These are phyloP conservation scores for Hypomyces perniciosus DNA, from an alignment of 2,329 filamentous ascomycete genomes.

Conservation along the genomic window DNA sequence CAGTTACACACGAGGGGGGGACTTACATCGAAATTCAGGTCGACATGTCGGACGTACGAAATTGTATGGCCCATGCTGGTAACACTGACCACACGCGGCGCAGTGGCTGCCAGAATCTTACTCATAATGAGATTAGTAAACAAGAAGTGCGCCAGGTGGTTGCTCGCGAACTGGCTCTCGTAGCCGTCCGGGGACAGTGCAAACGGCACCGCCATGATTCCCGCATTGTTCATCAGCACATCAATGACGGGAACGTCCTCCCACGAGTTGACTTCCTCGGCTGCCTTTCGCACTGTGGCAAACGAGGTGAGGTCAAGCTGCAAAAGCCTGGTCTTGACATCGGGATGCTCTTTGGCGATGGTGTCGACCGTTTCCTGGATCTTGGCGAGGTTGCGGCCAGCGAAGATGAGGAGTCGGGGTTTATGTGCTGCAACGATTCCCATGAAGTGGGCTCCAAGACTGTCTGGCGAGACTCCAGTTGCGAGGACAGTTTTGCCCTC, in stretches of 20 bases:
- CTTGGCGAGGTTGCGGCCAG: conserved; percentile 38
- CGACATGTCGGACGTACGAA: conserved; percentile 27
- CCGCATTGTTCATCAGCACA: conserved; percentile 41
- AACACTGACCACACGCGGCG: conserved; percentile 36
- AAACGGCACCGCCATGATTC: conserved; percentile 33
- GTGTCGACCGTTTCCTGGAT: conserved; percentile 31
- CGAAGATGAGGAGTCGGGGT: conserved; percentile 39
- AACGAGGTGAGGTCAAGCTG: conserved; percentile 34
- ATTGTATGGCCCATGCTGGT: conserved; percentile 27
- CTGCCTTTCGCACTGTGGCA: conserved; percentile 31
- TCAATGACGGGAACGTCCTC: conserved; percentile 23
- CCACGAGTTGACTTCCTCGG: conserved; percentile 25
- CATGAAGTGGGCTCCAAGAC: conserved; percentile 34
- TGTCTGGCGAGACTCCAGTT: conserved; percentile 36
- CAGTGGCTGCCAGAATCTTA: conserved; percentile 32
- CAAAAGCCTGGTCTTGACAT: conserved; percentile 26
- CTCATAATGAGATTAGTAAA: conserved; percentile 39
- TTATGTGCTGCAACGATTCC: conserved; percentile 32
- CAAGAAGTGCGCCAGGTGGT: conserved; percentile 42
- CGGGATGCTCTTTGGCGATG: conserved; percentile 27
- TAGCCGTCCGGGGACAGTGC: conserved; percentile 31
- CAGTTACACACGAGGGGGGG: conserved; percentile 2
- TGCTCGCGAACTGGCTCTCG: conserved; percentile 39
- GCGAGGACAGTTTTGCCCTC: conserved; percentile 34
- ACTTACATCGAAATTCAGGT: conserved; percentile 27